Conservation (phyloP, 768 basidiomycete species). For the Calocybe cyanea region DNA sequence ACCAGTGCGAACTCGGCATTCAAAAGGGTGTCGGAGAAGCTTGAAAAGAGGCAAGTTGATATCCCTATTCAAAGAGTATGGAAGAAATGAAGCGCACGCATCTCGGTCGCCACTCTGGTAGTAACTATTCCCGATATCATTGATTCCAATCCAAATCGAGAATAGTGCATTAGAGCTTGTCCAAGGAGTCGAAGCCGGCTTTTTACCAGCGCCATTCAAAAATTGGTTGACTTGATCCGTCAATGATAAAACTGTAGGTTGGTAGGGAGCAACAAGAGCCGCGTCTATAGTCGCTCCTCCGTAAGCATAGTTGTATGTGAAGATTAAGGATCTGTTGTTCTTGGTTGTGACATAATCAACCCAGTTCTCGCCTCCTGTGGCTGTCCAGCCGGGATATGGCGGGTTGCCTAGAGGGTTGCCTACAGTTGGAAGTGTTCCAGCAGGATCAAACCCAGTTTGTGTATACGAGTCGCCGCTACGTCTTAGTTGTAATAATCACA, state of each 20-base stretch:
- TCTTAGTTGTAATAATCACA: background rate
- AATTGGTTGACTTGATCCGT: slow-evolving; percentile 64
- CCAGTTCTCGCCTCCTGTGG: slow-evolving; percentile 57
- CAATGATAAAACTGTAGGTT: slow-evolving; percentile 47
- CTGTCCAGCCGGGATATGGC: slow-evolving; percentile 49
- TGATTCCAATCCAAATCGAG: slow-evolving; percentile 70
- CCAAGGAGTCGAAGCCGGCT: slow-evolving; percentile 54
- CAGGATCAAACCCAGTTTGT: slow-evolving; percentile 47
- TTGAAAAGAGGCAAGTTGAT: slow-evolving; percentile 14
- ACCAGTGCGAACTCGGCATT: slow-evolving; percentile 48
- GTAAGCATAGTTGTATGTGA: slow-evolving; percentile 65
- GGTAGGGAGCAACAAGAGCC: slow-evolving; percentile 50
- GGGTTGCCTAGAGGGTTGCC: slow-evolving; percentile 55
- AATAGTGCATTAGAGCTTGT: slow-evolving; percentile 54
- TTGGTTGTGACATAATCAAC: slow-evolving; percentile 49
- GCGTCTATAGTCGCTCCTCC: slow-evolving; percentile 65
- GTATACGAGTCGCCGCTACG: slow-evolving; percentile 57
- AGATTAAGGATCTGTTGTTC: slow-evolving; percentile 49
- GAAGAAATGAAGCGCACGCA: slow-evolving; percentile 33
- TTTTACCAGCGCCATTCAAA: slow-evolving; percentile 39
- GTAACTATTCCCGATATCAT: slow-evolving; percentile 61
- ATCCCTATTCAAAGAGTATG: background rate
- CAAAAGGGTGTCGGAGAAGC: slow-evolving; percentile 47
- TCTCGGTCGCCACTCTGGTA: slow-evolving; percentile 40
- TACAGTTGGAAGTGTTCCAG: slow-evolving; percentile 34